phyloP scores from a whole-genome alignment of 768 basidiomycete species.

The Mycena leptocephala region DNA sequence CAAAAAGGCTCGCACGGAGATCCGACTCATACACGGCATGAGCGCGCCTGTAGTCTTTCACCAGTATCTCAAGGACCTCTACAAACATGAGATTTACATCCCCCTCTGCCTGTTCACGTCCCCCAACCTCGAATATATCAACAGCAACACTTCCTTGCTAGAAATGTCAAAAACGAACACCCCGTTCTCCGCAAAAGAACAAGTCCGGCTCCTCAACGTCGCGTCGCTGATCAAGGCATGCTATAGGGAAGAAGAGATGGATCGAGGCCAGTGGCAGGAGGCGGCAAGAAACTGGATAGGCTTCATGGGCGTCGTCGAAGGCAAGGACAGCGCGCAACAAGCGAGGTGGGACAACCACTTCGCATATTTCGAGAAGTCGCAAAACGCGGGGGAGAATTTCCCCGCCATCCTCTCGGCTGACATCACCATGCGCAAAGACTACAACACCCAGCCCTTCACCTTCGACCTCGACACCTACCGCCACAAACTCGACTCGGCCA shows the following conservation, averaged over 20 bases:
- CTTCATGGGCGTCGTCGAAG: background rate
- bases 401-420: too few relatives aligned
- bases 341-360: too few relatives aligned
- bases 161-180: background rate
- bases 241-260: background rate
- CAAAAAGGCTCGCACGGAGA: background rate
- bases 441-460: too few relatives aligned
- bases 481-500: too few relatives aligned
- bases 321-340: too few relatives aligned
- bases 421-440: too few relatives aligned
- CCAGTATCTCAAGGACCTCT: background rate
- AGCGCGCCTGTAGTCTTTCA: background rate
- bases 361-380: too few relatives aligned
- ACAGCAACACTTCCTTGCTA: background rate
- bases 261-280: background rate
- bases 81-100: background rate
- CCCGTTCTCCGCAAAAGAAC: background rate
- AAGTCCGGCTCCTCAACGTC: too few relatives aligned
- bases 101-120: conserved; percentile 13
- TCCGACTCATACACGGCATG: background rate
- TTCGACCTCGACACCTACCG: too few relatives aligned
- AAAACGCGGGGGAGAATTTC: too few relatives aligned
- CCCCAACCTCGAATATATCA: background rate
- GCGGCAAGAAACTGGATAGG: background rate
- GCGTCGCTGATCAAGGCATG: background rate